phyloP scores from a whole-genome alignment of 176 grass and related monocot genomes.

The Raddia guianensis region DNA sequence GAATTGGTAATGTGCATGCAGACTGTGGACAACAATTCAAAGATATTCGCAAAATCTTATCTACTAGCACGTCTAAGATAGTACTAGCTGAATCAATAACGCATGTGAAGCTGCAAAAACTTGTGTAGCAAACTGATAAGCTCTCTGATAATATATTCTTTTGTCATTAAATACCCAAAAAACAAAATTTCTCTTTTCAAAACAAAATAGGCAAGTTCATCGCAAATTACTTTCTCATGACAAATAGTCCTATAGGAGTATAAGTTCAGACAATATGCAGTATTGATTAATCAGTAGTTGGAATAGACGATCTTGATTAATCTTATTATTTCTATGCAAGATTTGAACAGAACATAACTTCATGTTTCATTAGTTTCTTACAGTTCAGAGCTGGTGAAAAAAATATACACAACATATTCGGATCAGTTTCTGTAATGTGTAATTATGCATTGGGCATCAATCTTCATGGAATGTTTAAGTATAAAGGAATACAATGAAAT shows the following conservation, averaged over 20 bases:
- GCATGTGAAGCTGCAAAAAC: not conserved
- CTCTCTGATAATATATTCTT: constrained; percentile 12
- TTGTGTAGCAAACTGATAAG: not conserved
- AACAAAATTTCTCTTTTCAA: not conserved
- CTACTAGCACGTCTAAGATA: not conserved
- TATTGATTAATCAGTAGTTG: no score
- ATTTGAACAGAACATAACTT: not conserved
- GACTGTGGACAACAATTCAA: no score
- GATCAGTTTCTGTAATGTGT: not conserved
- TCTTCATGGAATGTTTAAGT: constrained; percentile 5
- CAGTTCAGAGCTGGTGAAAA: not conserved
- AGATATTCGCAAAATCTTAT: no score
- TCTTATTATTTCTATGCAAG: not conserved
- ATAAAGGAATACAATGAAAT: constrained; percentile 11
- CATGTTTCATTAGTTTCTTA: constrained; percentile 12
- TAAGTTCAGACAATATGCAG: no score
- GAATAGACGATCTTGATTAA: no score
- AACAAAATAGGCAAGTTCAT: not conserved
- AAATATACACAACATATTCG: not conserved
- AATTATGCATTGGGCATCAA: constrained; percentile 4
- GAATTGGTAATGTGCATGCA: no score
- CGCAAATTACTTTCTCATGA: no score
- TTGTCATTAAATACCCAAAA: not conserved
- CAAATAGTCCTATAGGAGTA: no score
- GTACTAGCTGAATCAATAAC: constrained; percentile 15